Evolutionary conservation across 306 rosid species (phyloP).

Genomic region (Quercus cerris): DNA sequence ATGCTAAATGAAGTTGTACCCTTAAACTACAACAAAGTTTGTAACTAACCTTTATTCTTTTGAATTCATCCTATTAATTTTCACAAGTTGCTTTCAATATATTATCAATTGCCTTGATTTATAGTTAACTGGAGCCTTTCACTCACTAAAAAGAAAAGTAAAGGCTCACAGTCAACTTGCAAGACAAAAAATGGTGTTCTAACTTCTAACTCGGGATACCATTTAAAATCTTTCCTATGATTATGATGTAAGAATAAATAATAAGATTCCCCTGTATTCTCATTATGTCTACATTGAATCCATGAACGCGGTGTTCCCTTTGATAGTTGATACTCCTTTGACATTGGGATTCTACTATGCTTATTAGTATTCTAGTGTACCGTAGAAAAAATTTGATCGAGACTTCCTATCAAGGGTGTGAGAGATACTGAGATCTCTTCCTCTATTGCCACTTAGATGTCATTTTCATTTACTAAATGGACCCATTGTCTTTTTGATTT

Average conservation of each 20-base stretch:
- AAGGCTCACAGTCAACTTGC: slow-evolving; percentile 16
- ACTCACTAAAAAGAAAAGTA: not conserved
- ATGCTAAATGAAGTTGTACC: too few species aligned
- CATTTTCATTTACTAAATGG: slow-evolving; percentile 3
- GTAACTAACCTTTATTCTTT: too few species aligned
- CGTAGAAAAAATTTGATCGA: not conserved
- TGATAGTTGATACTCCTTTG: slow-evolving; percentile 26
- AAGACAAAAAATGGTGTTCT: slow-evolving; percentile 3
- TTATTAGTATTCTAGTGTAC: not conserved
- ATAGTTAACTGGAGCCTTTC: too few species aligned
- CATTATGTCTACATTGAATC: slow-evolving; percentile 41
- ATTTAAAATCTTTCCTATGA: not conserved
- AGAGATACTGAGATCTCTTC: not conserved
- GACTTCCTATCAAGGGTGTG: not conserved
- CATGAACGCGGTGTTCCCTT: slow-evolving; percentile 35
- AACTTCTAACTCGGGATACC: not conserved
- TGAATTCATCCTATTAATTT: too few species aligned
- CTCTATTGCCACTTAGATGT: slow-evolving; percentile 5
- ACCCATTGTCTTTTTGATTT: slow-evolving; percentile 5
- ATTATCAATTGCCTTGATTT: too few species aligned
- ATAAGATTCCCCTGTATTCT: slow-evolving; percentile 27
- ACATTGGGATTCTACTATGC: not conserved
- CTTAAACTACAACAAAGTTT: too few species aligned
- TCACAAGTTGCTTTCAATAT: too few species aligned
- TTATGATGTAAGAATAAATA: not conserved